Conservation (phyloP, 805 yeast genomes). For the Saccharomyces mikatae region DNA sequence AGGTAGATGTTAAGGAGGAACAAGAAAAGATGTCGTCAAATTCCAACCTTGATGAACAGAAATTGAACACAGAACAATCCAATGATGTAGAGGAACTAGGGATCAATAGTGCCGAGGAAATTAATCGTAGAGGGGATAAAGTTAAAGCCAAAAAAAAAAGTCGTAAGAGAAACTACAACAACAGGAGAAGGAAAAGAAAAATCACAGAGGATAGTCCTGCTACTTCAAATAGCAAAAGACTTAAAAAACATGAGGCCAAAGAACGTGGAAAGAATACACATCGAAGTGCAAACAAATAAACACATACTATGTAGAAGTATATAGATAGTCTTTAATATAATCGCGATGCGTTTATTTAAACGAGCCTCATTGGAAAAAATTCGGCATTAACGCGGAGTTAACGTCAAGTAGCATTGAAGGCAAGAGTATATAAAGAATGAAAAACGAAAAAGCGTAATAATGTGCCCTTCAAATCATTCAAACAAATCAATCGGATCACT, state of each 20-base stretch:
- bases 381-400: neutral
- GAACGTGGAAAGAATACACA: neutral
- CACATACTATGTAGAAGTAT: neutral
- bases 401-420: neutral
- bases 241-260: constrained; percentile 1
- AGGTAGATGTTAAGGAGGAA: neutral
- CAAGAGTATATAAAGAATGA: neutral
- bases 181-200: neutral
- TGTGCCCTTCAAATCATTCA: neutral
- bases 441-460: neutral
- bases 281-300: neutral
- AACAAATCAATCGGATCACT: neutral
- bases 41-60: neutral
- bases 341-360: neutral
- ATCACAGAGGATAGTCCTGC: constrained; percentile 3
- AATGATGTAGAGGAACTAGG: neutral
- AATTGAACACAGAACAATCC: neutral
- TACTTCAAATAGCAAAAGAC: neutral
- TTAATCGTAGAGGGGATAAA: neutral
- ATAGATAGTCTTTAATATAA: neutral
- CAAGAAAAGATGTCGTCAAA: neutral
- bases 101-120: neutral
- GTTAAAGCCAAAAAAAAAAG: neutral
- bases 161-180: neutral
- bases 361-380: too few relatives aligned